Evolutionary conservation across 257 asterid species (phyloP).

Genomic region (Cinchona pubescens): DNA sequence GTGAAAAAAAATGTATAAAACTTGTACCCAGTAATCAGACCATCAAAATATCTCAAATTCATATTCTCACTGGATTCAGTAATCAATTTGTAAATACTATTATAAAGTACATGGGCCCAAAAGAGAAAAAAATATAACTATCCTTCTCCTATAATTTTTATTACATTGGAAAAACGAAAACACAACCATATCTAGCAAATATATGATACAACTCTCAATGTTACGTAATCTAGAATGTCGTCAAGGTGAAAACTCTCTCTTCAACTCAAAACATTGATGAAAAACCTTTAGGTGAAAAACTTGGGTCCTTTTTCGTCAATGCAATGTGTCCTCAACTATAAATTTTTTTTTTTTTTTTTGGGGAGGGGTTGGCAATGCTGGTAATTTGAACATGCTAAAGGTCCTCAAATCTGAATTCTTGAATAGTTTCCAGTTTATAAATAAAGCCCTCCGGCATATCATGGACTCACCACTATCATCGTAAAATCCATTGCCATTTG

Average conservation of each 20-base stretch:
- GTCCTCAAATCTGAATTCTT: not conserved
- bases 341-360: too few relatives aligned
- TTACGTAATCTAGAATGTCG: not conserved
- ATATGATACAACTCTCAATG: too few relatives aligned
- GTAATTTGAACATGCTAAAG: not conserved
- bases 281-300: not conserved
- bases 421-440: not conserved
- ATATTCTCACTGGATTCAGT: too few relatives aligned
- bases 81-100: too few relatives aligned
- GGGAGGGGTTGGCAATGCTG: not conserved
- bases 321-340: not conserved
- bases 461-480: not conserved
- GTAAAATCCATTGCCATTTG: not conserved
- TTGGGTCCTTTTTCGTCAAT: slow-evolving; percentile 5
- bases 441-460: not conserved
- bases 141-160: too few relatives aligned
- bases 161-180: too few relatives aligned
- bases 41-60: too few relatives aligned
- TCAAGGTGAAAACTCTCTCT: not conserved
- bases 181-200: too few relatives aligned
- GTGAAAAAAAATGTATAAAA: too few relatives aligned
- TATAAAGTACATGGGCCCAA: too few relatives aligned
- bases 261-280: not conserved
- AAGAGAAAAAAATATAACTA: too few relatives aligned
- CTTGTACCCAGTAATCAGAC: too few relatives aligned